Conservation (phyloP, 306 rosid genomes). For the Vachellia pachyceras region DNA sequence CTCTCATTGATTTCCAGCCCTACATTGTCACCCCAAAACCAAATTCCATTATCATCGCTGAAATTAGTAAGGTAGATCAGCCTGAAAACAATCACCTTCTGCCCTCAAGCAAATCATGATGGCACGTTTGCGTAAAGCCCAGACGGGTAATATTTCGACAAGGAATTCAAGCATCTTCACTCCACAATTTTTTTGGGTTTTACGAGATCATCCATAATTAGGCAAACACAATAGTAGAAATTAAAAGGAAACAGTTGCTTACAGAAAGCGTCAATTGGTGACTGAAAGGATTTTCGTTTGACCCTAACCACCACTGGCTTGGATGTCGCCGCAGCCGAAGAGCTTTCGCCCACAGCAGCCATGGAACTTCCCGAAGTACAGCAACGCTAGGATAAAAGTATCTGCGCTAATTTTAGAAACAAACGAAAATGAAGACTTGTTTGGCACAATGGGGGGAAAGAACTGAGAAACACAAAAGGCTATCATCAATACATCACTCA, state of each 20-base stretch:
- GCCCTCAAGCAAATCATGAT: neutral
- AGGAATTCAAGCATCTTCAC: neutral
- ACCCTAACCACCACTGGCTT: constrained; percentile 89
- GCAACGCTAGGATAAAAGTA: neutral
- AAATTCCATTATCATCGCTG: no score
- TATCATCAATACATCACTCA: no score
- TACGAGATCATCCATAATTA: neutral
- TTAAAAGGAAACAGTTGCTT: constrained; percentile 26
- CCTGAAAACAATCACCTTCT: neutral
- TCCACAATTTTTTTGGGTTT: no score
- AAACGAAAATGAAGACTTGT: neutral
- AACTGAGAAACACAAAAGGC: no score
- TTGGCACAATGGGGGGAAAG: neutral
- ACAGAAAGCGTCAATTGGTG: constrained; percentile 84
- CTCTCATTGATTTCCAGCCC: constrained; percentile 94
- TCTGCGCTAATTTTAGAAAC: neutral
- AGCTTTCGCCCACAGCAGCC: constrained; percentile 64
- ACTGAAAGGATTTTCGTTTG: constrained; percentile 78
- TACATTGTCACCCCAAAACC: constrained; percentile 32
- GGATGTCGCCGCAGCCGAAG: constrained; percentile 48
- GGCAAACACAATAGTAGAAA: neutral
- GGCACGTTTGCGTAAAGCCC: neutral
- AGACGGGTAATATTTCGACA: neutral
- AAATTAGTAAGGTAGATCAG: neutral
- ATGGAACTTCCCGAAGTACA: constrained; percentile 20